Conservation (phyloP, 2,329 filamentous ascomycete species). For the Cercospora citrullina region DNA sequence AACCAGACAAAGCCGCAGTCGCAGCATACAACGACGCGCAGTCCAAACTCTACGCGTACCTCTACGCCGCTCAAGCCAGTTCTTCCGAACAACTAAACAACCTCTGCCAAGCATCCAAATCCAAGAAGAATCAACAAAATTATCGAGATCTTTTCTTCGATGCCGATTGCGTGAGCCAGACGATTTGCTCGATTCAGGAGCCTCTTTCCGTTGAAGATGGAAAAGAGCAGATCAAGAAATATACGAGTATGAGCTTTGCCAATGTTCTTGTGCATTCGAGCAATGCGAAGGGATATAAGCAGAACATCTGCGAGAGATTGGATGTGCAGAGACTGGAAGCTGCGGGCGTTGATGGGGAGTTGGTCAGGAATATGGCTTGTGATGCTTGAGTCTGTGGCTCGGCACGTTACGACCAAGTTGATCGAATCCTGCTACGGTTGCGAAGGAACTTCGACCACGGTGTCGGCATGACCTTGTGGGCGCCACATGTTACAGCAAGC, state of each 20-base stretch:
- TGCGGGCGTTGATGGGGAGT: constrained; percentile 29
- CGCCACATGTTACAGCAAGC: neutral
- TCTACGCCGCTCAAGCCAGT: constrained; percentile 24
- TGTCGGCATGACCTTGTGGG: neutral
- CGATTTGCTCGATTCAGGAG: constrained; percentile 26
- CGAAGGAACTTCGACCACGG: neutral
- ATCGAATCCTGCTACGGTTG: neutral
- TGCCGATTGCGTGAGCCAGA: constrained; percentile 23
- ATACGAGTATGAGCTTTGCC: constrained; percentile 24
- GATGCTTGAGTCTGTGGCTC: neutral
- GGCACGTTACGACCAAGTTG: too few relatives aligned
- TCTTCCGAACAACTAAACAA: constrained; percentile 4
- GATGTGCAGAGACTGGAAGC: constrained; percentile 24
- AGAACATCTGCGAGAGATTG: constrained; percentile 29
- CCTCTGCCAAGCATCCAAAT: neutral
- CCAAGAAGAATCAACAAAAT: neutral
- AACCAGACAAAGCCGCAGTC: constrained; percentile 17
- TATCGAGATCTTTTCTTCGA: constrained; percentile 25
- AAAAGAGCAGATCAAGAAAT: constrained; percentile 21
- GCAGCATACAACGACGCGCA: constrained; percentile 23
- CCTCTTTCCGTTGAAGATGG: constrained; percentile 20
- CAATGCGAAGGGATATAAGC: constrained; percentile 23
- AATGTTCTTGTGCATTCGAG: constrained; percentile 27
- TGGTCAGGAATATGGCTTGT: constrained; percentile 24
- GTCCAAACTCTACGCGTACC: constrained; percentile 27